phyloP scores from a whole-genome alignment of 2,329 filamentous ascomycete genomes.

The Colletotrichum cordylinicola region DNA sequence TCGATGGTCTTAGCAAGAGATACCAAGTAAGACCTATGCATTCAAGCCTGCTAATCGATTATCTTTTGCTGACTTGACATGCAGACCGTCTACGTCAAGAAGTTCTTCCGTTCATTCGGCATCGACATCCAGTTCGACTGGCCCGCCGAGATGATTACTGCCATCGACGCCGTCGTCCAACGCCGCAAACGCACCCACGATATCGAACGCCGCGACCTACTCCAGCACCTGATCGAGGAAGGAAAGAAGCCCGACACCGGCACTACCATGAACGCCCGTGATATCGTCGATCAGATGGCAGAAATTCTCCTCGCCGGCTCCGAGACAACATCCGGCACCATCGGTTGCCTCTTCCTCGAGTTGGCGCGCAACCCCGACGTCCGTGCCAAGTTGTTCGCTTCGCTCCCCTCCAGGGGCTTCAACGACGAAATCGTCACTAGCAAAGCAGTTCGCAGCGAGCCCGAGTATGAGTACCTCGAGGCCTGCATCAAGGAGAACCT shows the following conservation, averaged over 20 bases:
- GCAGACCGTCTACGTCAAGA: constrained; percentile 15
- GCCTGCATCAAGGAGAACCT: constrained; percentile 81
- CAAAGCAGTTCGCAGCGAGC: constrained; percentile 2
- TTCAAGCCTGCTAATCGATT: accelerated
- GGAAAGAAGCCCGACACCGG: constrained; percentile 21
- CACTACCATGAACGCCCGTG: constrained; percentile 19
- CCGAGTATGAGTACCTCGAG: constrained; percentile 64
- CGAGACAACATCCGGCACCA: constrained; percentile 31
- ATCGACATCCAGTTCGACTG: constrained; percentile 13
- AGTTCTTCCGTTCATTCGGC: constrained; percentile 1
- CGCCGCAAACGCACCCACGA: constrained; percentile 8
- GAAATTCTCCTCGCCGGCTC: constrained; percentile 31
- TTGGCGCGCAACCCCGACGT: constrained; percentile 28
- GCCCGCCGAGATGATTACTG: constrained; percentile 18
- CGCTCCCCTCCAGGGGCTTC: background rate
- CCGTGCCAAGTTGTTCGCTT: constrained; percentile 20
- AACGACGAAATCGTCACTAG: constrained; percentile 9
- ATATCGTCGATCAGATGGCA: constrained; percentile 23
- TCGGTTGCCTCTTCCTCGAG: constrained; percentile 30
- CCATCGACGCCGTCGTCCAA: constrained; percentile 16
- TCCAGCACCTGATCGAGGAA: constrained; percentile 19
- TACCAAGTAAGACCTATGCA: background rate
- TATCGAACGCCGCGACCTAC: constrained; percentile 8
- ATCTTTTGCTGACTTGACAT: background rate
- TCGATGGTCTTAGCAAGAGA: constrained; percentile 16